These are phyloP conservation scores for Boletus patriciae DNA, from an alignment of 768 basidiomycete species.

Conservation along the genomic window DNA sequence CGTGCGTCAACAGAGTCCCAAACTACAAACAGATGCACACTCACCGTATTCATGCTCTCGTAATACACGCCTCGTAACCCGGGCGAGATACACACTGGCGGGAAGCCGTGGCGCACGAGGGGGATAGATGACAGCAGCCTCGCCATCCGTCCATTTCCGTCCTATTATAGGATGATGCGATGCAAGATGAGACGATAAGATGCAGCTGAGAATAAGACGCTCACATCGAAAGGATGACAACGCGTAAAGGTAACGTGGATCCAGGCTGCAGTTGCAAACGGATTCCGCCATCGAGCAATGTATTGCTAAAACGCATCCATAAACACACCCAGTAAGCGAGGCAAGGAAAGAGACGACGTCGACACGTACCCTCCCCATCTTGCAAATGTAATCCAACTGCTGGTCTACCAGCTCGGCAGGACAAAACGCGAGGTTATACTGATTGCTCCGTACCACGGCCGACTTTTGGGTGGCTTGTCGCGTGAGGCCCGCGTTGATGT, in stretches of 20 bases:
- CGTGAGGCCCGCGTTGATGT: slow-evolving; percentile 32
- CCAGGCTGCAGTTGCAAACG: slow-evolving; percentile 39
- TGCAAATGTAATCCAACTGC: slow-evolving; percentile 36
- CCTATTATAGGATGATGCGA: slow-evolving; percentile 12
- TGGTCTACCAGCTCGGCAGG: slow-evolving; percentile 33
- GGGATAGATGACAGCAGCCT: slow-evolving; percentile 37
- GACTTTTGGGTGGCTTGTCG: slow-evolving; percentile 31
- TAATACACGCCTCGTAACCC: slow-evolving; percentile 27
- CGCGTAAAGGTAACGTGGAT: slow-evolving; percentile 35
- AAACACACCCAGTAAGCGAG: neutral
- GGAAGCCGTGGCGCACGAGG: slow-evolving; percentile 33
- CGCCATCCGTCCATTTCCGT: slow-evolving; percentile 39
- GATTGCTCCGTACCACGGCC: slow-evolving; percentile 32
- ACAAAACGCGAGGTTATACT: slow-evolving; percentile 36
- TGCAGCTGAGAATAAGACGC: neutral
- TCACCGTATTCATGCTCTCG: slow-evolving; percentile 35
- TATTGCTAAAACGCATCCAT: slow-evolving; percentile 29
- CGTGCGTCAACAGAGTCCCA: neutral
- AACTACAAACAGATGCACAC: neutral
- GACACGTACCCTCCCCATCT: slow-evolving; percentile 33
- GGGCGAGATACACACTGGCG: slow-evolving; percentile 32
- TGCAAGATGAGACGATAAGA: neutral
- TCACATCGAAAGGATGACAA: slow-evolving; percentile 38
- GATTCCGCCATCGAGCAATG: slow-evolving; percentile 38
- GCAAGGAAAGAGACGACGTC: neutral